Conservation (phyloP, 257 asterid species). For the Avicennia marina region DNA sequence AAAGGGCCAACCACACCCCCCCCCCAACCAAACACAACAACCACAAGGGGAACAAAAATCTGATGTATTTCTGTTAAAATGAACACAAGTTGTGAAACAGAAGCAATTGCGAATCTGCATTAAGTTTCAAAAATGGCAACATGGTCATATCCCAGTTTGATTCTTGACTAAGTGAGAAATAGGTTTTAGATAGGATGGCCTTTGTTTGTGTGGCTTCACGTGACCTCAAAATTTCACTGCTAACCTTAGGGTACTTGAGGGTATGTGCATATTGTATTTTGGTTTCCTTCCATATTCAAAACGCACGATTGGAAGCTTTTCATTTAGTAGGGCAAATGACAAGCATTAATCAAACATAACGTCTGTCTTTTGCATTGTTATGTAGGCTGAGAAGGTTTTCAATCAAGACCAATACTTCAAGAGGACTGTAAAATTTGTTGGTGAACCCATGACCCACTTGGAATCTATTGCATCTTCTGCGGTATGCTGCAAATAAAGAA, state of each 20-base stretch:
- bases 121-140: not conserved
- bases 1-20: no score
- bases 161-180: not conserved
- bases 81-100: no score
- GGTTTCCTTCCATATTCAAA: not conserved
- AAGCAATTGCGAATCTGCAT: no score
- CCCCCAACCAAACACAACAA: no score
- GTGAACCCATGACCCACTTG: constrained; percentile 64
- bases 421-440: constrained; percentile 63
- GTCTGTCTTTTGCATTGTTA: constrained; percentile 6
- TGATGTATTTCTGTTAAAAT: no score
- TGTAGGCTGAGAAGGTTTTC: constrained; percentile 61
- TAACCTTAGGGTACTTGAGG: not conserved
- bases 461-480: constrained; percentile 70
- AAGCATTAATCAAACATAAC: not conserved
- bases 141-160: not conserved
- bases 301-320: not conserved
- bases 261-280: not conserved
- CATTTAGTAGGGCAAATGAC: not conserved
- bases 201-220: no score
- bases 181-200: not conserved
- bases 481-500: constrained; percentile 26
- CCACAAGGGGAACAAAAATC: no score
- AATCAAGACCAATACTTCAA: constrained; percentile 60
- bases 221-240: no score